Evolutionary conservation across 805 yeast genomes (phyloP), one percentile per base, ranked within the genome.

Genomic region (Lachancea dasiensis): DNA sequence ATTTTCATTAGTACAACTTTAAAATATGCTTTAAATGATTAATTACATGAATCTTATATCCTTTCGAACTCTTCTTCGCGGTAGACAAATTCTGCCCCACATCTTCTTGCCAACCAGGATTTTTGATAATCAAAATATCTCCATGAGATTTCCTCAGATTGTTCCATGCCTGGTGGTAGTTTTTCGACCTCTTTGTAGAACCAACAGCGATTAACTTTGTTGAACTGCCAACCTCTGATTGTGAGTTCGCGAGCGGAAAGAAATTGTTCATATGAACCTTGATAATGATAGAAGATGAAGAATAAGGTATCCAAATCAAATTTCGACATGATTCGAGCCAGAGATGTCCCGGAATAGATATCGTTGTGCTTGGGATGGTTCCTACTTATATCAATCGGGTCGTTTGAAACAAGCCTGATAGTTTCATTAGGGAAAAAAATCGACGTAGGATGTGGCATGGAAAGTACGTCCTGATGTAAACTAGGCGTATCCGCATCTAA

Each of bases 281-380:
- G 83, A 38, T 65, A 66, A 47, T 87, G 92, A 65, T 92, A 92
- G 63, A 92, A 92, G 35, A 90, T 83, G 68, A 85, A 92, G 49
- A 90, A 89, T 48, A 92, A 63, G 2, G 97, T 90, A 54, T 87
- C 96, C 22, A 79, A 68, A 53, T 86, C 95, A 51, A 90, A 74
- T 51, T 81, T 86, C 19, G 73, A 67, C 62, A 85, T 65, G n/a
- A 69, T 63, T 54, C 77, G 84, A 41, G 77, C 75, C 61, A 79
- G 69, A 1, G 64, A 60, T 7, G 61, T 54, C 16, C 50, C 52
- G 4, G 61, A 50, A 41, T 61, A 57, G 14, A 58, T 51, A 43
- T 60, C 65, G 30, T 47, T 51, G 15, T 38, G 34, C 22, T 41
- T 46, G 6, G 41, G 40, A 6, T 33, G 27, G 10, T 18, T 32